Evolutionary conservation across 2,329 filamentous ascomycete genomes (phyloP), one percentile per base, ranked within the genome.

Genomic region (Fusarium sp.): DNA sequence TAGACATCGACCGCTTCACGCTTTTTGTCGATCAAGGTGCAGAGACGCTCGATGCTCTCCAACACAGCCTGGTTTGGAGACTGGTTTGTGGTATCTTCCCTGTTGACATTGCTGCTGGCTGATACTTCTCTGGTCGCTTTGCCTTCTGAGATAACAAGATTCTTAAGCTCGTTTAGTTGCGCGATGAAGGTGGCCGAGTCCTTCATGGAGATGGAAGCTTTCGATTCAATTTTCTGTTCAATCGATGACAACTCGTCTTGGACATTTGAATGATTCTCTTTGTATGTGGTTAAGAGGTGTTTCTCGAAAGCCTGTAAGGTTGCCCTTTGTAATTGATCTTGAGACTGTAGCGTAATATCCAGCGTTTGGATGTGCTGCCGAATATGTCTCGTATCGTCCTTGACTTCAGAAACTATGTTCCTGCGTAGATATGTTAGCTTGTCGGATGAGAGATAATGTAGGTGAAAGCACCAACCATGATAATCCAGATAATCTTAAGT

Each of bases 1-100:
- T 58, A 70, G 2, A 53, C 24, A 11, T 64, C 22, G 18, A 58
- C 22, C 4, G 29, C 22, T 2, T 47, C 45, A 16, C 34, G 16
- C 18, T 59, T 64, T n/a, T 47, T 32, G 18, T 59, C 16, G 0
- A 56, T 32, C 12, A 67, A 8, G n/a, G 22, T 7, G 15, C 46
- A 25, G 2, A 70, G 63, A 3, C 55, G 45, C 22, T 59, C 20
- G 5, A 70, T 40, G 0, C 32, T 58, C 14, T 45, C 43, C 11
- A 60, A 4, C 8, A 68, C 18, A 3, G 15, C 16, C 8, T 30
- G 43, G 3, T 46, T 16, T 18, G 11, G 8, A 3, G 40, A 9
- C 24, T 10, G 10, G 9, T 18, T 18, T 15, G 34, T 4, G 11
- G 8, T 38, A 2, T 15, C 12, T 29, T 18, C 18, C 1, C 11